These are phyloP conservation scores for Starmerella sp. DNA, from an alignment of 805 yeast genomes.

Conservation along the genomic window DNA sequence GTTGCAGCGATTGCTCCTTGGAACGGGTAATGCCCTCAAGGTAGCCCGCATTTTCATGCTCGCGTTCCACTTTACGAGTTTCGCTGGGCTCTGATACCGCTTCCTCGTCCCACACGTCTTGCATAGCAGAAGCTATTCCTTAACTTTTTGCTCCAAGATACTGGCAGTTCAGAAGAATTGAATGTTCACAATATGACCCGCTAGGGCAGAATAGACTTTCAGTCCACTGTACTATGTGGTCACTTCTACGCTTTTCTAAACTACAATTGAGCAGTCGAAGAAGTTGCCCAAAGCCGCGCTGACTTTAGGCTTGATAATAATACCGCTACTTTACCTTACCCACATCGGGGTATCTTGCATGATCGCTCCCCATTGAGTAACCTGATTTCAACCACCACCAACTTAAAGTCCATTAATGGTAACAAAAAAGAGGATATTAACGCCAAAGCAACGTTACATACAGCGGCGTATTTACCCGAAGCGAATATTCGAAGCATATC, in stretches of 20 bases:
- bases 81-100: constrained; percentile 21
- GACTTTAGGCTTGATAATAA: too few species aligned
- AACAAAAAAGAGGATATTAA: not conserved
- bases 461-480: not conserved
- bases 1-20: constrained; percentile 59
- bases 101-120: constrained; percentile 21
- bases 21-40: constrained; percentile 64
- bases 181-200: too few species aligned
- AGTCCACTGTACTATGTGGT: too few species aligned
- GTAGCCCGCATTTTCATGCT: constrained; percentile 71
- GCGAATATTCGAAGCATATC: not conserved
- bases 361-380: not conserved
- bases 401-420: not conserved
- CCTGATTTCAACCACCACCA: not conserved
- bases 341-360: not conserved
- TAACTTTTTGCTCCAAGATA: not conserved
- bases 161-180: not conserved
- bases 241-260: too few species aligned
- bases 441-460: not conserved
- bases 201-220: too few species aligned
- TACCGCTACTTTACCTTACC: too few species aligned
- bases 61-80: constrained; percentile 30
- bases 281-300: too few species aligned
- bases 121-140: not conserved
- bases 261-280: too few species aligned